phyloP scores from a whole-genome alignment of 306 rosid genomes.

The Myrica gale region DNA sequence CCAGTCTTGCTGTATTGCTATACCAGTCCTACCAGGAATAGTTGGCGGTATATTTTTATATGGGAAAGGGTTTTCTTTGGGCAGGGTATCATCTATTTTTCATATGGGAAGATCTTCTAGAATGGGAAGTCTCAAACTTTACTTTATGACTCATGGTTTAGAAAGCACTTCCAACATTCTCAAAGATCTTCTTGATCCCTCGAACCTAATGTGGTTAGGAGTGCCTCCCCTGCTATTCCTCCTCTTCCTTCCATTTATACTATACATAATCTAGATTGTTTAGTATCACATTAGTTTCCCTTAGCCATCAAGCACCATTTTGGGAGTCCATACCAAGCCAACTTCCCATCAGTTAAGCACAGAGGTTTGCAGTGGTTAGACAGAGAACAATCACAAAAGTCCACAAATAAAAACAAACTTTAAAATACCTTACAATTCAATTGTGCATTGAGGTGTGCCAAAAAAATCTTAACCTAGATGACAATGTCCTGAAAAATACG shows the following conservation, averaged over 20 bases:
- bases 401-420: neutral
- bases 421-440: neutral
- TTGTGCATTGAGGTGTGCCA: slow-evolving; percentile 17
- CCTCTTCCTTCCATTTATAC: neutral
- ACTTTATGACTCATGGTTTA: neutral
- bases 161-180: neutral
- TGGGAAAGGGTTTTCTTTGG: slow-evolving; percentile 1
- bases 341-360: neutral
- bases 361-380: neutral
- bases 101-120: neutral
- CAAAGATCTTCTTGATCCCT: neutral
- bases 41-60: neutral
- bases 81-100: neutral
- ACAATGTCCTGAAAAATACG: neutral
- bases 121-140: neutral
- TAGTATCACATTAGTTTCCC: neutral
- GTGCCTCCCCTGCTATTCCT: neutral
- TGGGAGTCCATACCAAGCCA: neutral
- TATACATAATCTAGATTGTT: neutral
- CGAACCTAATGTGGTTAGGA: neutral
- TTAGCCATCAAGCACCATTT: neutral
- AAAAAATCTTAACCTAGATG: neutral
- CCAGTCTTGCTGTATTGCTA: neutral
- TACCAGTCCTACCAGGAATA: neutral
- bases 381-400: neutral